Evolutionary conservation across 139 green algal species (phyloP).

Genomic region (Micractinium conductrix): DNA sequence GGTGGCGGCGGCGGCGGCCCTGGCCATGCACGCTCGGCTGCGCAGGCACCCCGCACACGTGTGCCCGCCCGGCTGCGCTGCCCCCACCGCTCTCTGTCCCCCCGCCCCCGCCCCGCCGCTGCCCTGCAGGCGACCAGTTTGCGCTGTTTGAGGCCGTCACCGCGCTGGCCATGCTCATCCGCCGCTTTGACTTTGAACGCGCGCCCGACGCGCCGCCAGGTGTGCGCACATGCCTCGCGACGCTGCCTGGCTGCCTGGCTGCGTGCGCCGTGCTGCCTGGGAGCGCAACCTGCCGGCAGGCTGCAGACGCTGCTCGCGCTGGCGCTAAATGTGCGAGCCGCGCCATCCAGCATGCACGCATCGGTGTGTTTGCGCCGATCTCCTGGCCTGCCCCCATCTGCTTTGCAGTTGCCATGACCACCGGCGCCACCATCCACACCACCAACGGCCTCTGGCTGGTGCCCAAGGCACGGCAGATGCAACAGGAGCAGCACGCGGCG

Average conservation of each 20-base stretch:
- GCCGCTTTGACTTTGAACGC: conserved; percentile 83
- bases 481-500: background rate
- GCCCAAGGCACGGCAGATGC: conserved; percentile 29
- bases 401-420: conserved; percentile 79
- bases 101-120: background rate
- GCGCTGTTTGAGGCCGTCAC: conserved; percentile 91
- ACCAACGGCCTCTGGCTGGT: conserved; percentile 74
- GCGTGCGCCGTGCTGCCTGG: too few species aligned
- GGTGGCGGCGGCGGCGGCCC: background rate
- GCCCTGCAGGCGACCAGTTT: conserved; percentile 81
- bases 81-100: background rate
- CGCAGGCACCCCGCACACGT: too few species aligned
- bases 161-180: conserved; percentile 85
- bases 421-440: conserved; percentile 91
- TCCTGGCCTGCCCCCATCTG: background rate
- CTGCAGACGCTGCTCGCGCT: background rate
- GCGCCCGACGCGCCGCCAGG: conserved; percentile 57
- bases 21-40: too few species aligned
- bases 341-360: background rate
- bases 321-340: background rate
- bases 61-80: too few species aligned
- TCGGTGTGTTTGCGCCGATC: too few species aligned
- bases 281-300: background rate
- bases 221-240: too few species aligned
- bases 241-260: too few species aligned